Conservation (phyloP, 257 asterid genomes). For the Solanum gracilifrons region DNA sequence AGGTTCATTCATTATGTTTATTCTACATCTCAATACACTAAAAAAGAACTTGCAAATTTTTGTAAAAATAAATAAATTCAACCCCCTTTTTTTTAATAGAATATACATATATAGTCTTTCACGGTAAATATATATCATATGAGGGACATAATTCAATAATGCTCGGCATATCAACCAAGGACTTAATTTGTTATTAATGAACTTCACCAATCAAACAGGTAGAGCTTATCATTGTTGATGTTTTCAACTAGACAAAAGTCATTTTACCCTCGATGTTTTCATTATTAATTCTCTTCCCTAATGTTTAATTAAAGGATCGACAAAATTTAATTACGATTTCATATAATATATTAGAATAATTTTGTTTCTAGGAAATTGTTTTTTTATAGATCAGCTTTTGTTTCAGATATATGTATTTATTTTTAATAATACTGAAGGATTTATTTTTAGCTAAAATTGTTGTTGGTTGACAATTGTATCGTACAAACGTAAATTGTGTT, state of each 20-base stretch:
- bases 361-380: neutral
- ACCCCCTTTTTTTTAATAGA: neutral
- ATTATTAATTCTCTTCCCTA: neutral
- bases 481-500: neutral
- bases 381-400: neutral
- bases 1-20: neutral
- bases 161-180: neutral
- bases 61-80: no score
- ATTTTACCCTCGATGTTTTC: neutral
- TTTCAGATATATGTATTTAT: neutral
- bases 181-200: neutral
- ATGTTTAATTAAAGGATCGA: neutral
- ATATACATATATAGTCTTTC: neutral
- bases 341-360: neutral
- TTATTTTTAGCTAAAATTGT: neutral
- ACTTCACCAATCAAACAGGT: neutral
- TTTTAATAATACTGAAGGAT: neutral
- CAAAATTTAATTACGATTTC: neutral
- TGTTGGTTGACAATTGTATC: neutral
- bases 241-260: neutral
- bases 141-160: no score
- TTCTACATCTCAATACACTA: neutral
- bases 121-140: no score
- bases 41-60: no score
- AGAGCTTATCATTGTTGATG: neutral